Conservation (phyloP, 1,139 yeast species). For the Scheffersomyces illinoinensis region DNA sequence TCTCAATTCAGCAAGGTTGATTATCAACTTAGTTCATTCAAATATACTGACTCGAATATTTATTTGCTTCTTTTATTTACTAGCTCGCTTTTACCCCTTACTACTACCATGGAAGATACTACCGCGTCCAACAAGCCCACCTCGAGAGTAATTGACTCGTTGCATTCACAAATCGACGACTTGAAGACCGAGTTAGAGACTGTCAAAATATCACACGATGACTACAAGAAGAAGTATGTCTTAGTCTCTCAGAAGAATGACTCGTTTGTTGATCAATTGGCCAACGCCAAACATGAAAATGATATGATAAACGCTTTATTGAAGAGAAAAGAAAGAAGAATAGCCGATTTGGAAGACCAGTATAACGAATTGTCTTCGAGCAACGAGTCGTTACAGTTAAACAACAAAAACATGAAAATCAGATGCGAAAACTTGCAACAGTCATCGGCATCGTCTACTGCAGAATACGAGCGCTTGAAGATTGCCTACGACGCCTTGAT, state of each 20-base stretch:
- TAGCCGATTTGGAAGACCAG: slow-evolving; percentile 60
- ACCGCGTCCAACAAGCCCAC: slow-evolving; percentile 28
- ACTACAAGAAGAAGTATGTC: slow-evolving; percentile 49
- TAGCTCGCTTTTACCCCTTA: not conserved
- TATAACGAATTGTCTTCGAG: slow-evolving; percentile 45
- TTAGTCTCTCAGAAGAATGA: slow-evolving; percentile 53
- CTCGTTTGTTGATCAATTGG: slow-evolving; percentile 62
- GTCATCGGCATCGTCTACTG: slow-evolving; percentile 45
- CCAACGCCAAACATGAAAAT: slow-evolving; percentile 70
- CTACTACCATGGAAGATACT: slow-evolving; percentile 3
- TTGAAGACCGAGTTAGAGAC: slow-evolving; percentile 53
- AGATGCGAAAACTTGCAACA: slow-evolving; percentile 51
- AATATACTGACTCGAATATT: not conserved
- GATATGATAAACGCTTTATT: slow-evolving; percentile 65
- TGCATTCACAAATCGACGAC: slow-evolving; percentile 54
- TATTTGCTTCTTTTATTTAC: not conserved
- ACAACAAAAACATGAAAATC: slow-evolving; percentile 49
- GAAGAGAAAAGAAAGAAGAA: slow-evolving; percentile 64
- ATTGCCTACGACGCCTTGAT: slow-evolving; percentile 63
- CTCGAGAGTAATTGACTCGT: slow-evolving; percentile 57
- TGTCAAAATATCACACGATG: slow-evolving; percentile 38
- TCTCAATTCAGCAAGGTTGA: not conserved
- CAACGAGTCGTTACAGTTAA: slow-evolving; percentile 47
- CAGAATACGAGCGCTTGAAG: slow-evolving; percentile 59
- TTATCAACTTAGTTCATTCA: not conserved